These are phyloP conservation scores for Butyriboletus loyo DNA, from an alignment of 768 basidiomycete species.

Conservation along the genomic window DNA sequence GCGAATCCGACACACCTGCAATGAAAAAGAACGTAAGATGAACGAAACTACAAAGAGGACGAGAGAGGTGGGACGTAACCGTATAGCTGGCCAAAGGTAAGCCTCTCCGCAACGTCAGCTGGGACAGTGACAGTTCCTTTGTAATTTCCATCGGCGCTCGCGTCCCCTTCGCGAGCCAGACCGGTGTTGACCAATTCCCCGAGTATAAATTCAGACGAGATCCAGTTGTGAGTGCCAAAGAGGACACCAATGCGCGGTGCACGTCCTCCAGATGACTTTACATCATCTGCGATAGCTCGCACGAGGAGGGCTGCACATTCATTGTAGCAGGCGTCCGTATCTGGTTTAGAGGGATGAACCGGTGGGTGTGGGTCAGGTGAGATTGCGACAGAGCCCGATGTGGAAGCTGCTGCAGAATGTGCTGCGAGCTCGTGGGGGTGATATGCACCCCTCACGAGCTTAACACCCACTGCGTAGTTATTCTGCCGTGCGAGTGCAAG, in stretches of 20 bases:
- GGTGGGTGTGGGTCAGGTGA: constrained; percentile 60
- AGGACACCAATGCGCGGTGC: constrained; percentile 54
- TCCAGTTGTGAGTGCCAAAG: constrained; percentile 87
- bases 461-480: constrained; percentile 79
- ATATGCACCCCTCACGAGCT: constrained; percentile 93
- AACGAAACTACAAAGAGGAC: neutral
- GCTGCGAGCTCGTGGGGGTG: constrained; percentile 70
- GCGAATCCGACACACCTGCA: constrained; percentile 80
- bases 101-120: constrained; percentile 57
- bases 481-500: constrained; percentile 62
- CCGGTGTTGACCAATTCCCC: constrained; percentile 55
- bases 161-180: constrained; percentile 34
- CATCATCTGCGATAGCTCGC: constrained; percentile 50
- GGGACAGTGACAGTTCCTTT: constrained; percentile 40
- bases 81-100: constrained; percentile 79
- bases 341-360: constrained; percentile 64
- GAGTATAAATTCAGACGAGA: constrained; percentile 60
- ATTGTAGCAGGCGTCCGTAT: constrained; percentile 76
- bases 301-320: constrained; percentile 57
- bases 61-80: constrained; percentile 43
- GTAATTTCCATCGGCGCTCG: constrained; percentile 12
- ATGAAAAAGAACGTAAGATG: neutral
- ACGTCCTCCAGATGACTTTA: constrained; percentile 25
- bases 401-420: constrained; percentile 22
- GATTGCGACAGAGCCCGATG: constrained; percentile 37